Conservation (phyloP, 2,329 filamentous ascomycete genomes). For the Arachnomyces sp. region DNA sequence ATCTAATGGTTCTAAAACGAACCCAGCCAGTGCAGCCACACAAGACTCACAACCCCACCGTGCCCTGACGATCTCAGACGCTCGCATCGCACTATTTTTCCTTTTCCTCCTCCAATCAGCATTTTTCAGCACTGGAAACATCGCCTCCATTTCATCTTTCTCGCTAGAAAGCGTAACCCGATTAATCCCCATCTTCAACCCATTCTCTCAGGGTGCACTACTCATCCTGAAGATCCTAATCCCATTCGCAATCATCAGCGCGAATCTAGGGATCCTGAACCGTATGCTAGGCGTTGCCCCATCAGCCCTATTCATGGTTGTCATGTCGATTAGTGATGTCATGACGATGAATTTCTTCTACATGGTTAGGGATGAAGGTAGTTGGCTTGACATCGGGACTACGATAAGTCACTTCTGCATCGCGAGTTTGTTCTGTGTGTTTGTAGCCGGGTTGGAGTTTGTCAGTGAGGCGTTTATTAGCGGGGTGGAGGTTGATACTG, state of each 20-base stretch:
- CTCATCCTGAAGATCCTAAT: slow-evolving; percentile 85
- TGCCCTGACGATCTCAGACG: slow-evolving; percentile 69
- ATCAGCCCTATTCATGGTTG: slow-evolving; percentile 84
- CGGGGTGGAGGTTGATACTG: slow-evolving; percentile 56
- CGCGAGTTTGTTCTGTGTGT: slow-evolving; percentile 79
- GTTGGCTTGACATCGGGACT: slow-evolving; percentile 94
- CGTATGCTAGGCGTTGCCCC: slow-evolving; percentile 73
- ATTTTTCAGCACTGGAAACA: slow-evolving; percentile 95
- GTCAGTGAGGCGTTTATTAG: slow-evolving; percentile 75
- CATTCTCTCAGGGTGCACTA: slow-evolving; percentile 81
- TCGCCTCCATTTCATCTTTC: slow-evolving; percentile 89
- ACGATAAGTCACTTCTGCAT: slow-evolving; percentile 95
- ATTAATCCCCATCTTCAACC: slow-evolving; percentile 84
- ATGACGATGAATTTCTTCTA: slow-evolving; percentile 96
- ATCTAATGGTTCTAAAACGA: background rate
- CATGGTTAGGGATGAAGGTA: slow-evolving; percentile 92
- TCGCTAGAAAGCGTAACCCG: slow-evolving; percentile 82
- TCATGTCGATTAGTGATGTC: slow-evolving; percentile 84
- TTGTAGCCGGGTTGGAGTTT: slow-evolving; percentile 79
- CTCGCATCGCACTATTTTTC: slow-evolving; percentile 86
- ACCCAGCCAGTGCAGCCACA: slow-evolving; percentile 8
- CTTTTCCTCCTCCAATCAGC: slow-evolving; percentile 88
- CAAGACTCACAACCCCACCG: slow-evolving; percentile 42
- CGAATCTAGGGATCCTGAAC: slow-evolving; percentile 90
- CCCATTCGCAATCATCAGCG: slow-evolving; percentile 84